Conservation (phyloP, 805 yeast species). For the Pichia manshurica region DNA sequence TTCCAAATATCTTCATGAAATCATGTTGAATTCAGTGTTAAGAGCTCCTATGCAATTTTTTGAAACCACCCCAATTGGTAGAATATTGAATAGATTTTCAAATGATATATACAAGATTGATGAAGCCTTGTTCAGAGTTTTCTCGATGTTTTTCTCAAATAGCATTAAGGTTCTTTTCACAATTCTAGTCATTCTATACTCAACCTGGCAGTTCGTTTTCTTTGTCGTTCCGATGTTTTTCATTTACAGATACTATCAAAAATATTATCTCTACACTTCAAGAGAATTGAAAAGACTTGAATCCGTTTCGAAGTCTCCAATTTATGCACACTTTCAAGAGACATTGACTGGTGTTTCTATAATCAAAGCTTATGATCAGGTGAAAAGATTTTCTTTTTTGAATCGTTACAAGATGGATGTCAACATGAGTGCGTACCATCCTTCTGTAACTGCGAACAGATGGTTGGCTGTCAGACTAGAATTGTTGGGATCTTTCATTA, state of each 20-base stretch:
- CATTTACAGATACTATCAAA: conserved; percentile 67
- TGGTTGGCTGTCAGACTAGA: conserved; percentile 97
- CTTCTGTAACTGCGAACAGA: conserved; percentile 87
- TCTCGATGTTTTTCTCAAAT: conserved; percentile 61
- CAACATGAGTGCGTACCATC: conserved; percentile 89
- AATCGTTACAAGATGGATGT: conserved; percentile 71
- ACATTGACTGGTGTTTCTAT: conserved; percentile 70
- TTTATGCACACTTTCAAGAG: conserved; percentile 81
- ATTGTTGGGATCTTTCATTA: conserved; percentile 82
- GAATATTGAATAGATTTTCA: conserved; percentile 85
- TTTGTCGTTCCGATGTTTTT: conserved; percentile 64
- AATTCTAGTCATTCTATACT: conserved; percentile 67
- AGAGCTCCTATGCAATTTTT: conserved; percentile 94
- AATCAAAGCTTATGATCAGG: conserved; percentile 69
- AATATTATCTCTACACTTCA: conserved; percentile 68
- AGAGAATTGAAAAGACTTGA: conserved; percentile 80
- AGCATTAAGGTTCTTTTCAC: conserved; percentile 65
- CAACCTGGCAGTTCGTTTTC: conserved; percentile 83
- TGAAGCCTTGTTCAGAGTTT: conserved; percentile 66
- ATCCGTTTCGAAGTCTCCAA: conserved; percentile 73
- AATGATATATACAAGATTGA: conserved; percentile 88
- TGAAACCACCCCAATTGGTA: conserved; percentile 93
- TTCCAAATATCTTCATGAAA: conserved; percentile 66
- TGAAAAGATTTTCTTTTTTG: conserved; percentile 54
- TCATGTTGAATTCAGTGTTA: conserved; percentile 66